Percentiles rank a stretch among this genome's conserved stretches.
These are phyloP conservation scores for Pleurotus giganteus DNA, from an alignment of 768 basidiomycete genomes.

Conservation along the genomic window DNA sequence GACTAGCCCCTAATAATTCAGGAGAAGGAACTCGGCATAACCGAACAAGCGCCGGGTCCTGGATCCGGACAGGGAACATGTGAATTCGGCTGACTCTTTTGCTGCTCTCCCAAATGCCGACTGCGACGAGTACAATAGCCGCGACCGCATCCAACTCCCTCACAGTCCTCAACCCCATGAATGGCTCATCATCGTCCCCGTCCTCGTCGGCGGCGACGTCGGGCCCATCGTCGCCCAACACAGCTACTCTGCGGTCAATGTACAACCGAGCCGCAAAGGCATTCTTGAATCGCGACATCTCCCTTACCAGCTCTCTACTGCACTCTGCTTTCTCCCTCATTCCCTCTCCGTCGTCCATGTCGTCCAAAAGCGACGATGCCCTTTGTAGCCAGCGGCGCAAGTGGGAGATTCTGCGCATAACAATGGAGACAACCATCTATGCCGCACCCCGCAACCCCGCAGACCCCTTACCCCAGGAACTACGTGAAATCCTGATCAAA, in stretches of 20 bases:
- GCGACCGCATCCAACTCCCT: constrained; percentile 28
- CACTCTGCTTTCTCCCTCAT: constrained; percentile 68
- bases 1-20: no score
- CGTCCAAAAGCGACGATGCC: constrained; percentile 26
- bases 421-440: constrained; percentile 75
- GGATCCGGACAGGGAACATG: neutral
- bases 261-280: constrained; percentile 78
- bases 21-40: no score
- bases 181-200: neutral
- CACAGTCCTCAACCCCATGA: constrained; percentile 25
- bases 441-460: constrained; percentile 46
- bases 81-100: constrained; percentile 2
- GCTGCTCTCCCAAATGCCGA: constrained; percentile 40
- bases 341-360: constrained; percentile 30
- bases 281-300: constrained; percentile 71
- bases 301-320: constrained; percentile 64
- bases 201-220: constrained; percentile 19
- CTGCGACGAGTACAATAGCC: constrained; percentile 43
- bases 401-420: constrained; percentile 87
- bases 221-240: constrained; percentile 27
- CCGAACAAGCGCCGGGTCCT: neutral
- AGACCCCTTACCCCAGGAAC: constrained; percentile 42
- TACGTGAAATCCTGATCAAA: constrained; percentile 52
- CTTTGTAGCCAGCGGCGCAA: constrained; percentile 62
- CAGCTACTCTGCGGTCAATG: constrained; percentile 61